Evolutionary conservation across 106 monocot genomes (phyloP).

Genomic region (Platanthera zijinensis): DNA sequence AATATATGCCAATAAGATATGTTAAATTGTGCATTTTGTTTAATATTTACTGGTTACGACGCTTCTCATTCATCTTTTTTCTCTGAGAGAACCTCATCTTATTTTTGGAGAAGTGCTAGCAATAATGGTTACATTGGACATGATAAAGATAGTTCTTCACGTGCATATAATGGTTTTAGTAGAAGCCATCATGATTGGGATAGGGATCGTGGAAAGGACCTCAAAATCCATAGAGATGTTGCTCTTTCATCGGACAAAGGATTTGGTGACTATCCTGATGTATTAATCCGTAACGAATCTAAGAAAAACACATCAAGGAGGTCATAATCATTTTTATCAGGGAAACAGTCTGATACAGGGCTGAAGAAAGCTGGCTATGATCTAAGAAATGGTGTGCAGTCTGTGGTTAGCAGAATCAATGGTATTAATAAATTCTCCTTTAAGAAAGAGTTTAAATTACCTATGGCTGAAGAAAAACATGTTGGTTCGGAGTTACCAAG

Average conservation of each 20-base stretch:
- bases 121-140: constrained; percentile 20
- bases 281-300: constrained; percentile 13
- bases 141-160: constrained; percentile 15
- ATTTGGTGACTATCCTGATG: constrained; percentile 26
- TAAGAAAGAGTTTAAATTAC: constrained; percentile 73
- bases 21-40: not conserved
- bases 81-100: constrained; percentile 7
- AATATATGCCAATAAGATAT: constrained; percentile 37
- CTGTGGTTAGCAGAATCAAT: constrained; percentile 9
- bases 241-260: constrained; percentile 30
- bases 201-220: constrained; percentile 30
- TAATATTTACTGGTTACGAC: not conserved
- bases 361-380: constrained; percentile 27
- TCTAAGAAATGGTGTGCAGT: constrained; percentile 25
- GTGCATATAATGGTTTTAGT: constrained; percentile 35
- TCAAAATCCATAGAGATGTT: constrained; percentile 26
- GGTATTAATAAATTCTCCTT: constrained; percentile 38
- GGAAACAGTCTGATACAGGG: constrained; percentile 27
- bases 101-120: constrained; percentile 15
- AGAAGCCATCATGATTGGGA: constrained; percentile 29
- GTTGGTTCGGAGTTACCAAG: constrained; percentile 18
- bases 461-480: constrained; percentile 59
- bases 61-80: constrained; percentile 13
- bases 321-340: constrained; percentile 37
- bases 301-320: constrained; percentile 38